Evolutionary conservation across 352 stramenopile genomes (phyloP).

Genomic region (Phytophthora quininea): DNA sequence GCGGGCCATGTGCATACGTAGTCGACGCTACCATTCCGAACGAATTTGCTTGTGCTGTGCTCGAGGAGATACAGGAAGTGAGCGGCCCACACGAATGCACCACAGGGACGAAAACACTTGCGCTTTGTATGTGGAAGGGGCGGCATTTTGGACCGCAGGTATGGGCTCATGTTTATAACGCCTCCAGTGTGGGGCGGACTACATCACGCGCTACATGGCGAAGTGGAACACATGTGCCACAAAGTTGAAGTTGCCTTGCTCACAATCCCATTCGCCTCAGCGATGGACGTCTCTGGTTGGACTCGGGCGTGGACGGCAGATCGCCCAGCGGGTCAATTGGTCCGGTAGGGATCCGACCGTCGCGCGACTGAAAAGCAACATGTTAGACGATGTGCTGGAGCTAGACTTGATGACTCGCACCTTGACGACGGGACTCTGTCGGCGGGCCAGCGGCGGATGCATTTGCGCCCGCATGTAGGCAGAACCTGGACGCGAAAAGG

Average conservation of each 20-base stretch:
- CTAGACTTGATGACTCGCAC: slow-evolving; percentile 20
- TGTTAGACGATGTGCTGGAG: too few relatives aligned
- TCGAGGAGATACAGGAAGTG: slow-evolving; percentile 36
- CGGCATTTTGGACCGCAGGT: background rate
- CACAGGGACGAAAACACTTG: slow-evolving; percentile 3
- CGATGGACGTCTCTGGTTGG: slow-evolving; percentile 67
- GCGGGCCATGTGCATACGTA: too few relatives aligned
- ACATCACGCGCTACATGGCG: too few relatives aligned
- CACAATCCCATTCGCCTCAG: slow-evolving; percentile 63
- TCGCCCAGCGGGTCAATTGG: slow-evolving; percentile 72
- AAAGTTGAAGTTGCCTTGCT: background rate
- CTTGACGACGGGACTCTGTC: slow-evolving; percentile 50
- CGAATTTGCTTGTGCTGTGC: slow-evolving; percentile 14
- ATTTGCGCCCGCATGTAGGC: slow-evolving; percentile 73
- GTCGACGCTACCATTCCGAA: slow-evolving; percentile 7
- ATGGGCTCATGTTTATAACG: background rate
- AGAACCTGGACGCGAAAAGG: slow-evolving; percentile 76
- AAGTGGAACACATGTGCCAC: too few relatives aligned
- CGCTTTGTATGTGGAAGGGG: background rate
- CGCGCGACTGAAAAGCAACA: slow-evolving; percentile 42
- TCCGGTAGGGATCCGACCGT: slow-evolving; percentile 38
- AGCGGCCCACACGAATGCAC: slow-evolving; percentile 12
- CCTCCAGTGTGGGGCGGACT: background rate
- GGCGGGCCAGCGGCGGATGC: slow-evolving; percentile 50
- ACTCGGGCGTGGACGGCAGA: slow-evolving; percentile 31